Base-by-base conservation (phyloP, 1,284 basidiomycete species). In the Trametes hirsuta region DNA sequence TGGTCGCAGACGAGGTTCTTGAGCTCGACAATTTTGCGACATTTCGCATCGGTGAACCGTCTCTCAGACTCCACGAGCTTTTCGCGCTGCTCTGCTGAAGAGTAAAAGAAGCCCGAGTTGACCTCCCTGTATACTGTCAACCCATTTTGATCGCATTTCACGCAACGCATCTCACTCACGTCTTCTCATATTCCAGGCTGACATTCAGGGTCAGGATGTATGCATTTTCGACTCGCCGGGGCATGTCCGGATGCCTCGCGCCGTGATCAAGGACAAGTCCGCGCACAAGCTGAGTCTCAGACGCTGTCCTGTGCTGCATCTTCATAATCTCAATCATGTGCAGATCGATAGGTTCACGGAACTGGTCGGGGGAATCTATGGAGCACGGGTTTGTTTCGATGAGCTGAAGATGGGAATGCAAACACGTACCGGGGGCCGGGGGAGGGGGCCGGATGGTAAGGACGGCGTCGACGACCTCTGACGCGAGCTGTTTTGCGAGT, bases 261-360 rank as follows among this genome's bases (percentile, higher is more conserved):
- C 97, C 97, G 74, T 99, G 95, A 76, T 94, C 91, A 70, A 99
- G 82, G 48, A 99, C 97, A 58, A 99, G 83, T 53, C 97, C 97
- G 68, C 93, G 91, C 69, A 99, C 82, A 52, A 99, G 87, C 75
- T 97, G 93, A n/a, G 97, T 99, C 77, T 99, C 97, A 46, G 94
- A 95, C 61, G 97, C 95, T 53, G 92, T 96, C 72, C 95, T 91
- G 81, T 99, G 97, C 77, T 98, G 97, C 97, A 99, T 99, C 83
- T 99, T 99, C 97, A 99, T 99, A 69, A 99, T 90, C 78, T 99
- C 97, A 58, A 99, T 84, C 97, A 99, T 99, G 80, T 99, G 97
- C 64, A 99, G 80, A 79, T 99, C 97, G 73, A 99, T 97, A 47
- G 96, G 95, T 69, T 94, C 88, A 55, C 83, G 83, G 80, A 85